Percentiles rank a stretch among this genome's conserved stretches.
These are phyloP conservation scores for Trichoderma koningiopsis DNA, from an alignment of 2,329 filamentous ascomycete genomes.

Conservation along the genomic window DNA sequence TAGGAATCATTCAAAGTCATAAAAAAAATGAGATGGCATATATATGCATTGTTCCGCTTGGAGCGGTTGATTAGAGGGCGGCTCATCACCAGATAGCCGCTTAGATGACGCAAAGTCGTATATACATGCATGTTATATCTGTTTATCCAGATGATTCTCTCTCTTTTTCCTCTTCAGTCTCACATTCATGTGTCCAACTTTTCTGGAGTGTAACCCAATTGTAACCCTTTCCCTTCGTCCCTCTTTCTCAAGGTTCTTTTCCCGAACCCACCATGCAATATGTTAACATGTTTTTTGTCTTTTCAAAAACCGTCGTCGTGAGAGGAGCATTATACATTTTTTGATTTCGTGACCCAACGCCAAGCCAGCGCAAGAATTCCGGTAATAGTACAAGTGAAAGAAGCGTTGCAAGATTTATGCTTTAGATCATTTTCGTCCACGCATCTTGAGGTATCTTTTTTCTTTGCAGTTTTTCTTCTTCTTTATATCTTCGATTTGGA, in stretches of 20 bases:
- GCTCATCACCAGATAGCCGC: conserved; percentile 18
- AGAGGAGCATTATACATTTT: conserved; percentile 50
- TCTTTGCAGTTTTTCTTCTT: neutral
- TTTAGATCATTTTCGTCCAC: neutral
- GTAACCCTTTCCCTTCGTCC: neutral
- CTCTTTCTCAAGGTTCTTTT: conserved; percentile 6
- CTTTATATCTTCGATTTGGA: conserved; percentile 13
- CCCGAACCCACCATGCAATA: conserved; percentile 34
- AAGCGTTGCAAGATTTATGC: conserved; percentile 21
- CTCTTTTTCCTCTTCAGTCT: neutral
- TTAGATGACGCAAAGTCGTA: conserved; percentile 24
- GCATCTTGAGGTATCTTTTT: conserved; percentile 9
- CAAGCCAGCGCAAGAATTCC: conserved; percentile 33
- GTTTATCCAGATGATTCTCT: conserved; percentile 22
- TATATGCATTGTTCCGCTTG: conserved; percentile 19
- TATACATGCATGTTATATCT: conserved; percentile 28
- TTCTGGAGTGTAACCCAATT: conserved; percentile 7
- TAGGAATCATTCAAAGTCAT: neutral
- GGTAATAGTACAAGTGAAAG: conserved; percentile 42
- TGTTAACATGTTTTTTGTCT: conserved; percentile 7
- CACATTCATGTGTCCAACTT: conserved; percentile 27
- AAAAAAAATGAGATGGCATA: neutral
- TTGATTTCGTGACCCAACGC: conserved; percentile 37
- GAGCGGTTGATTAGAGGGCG: conserved; percentile 24
- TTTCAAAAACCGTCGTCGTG: conserved; percentile 41